Conservation (phyloP, 306 rosid genomes). For the Glycine soja region DNA sequence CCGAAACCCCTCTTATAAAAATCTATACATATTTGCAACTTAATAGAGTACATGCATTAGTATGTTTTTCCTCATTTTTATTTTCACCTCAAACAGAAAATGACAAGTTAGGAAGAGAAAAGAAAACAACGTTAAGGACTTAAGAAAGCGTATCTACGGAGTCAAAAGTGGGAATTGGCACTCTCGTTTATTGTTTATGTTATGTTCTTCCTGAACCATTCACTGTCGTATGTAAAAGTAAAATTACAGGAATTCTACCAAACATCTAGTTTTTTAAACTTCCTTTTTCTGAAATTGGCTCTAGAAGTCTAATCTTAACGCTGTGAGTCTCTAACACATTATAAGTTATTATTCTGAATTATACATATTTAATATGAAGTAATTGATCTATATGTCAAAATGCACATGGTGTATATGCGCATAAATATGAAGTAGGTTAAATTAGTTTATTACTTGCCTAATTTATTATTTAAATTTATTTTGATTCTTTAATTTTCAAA, state of each 20-base stretch:
- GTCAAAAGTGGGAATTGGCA: not conserved
- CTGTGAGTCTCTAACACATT: not conserved
- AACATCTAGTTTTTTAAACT: not conserved
- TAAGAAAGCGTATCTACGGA: not conserved
- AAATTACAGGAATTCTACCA: not conserved
- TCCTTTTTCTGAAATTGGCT: too few species aligned
- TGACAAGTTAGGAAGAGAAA: not conserved
- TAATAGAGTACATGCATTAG: too few species aligned
- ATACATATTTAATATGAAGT: too few species aligned
- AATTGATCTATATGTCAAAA: too few species aligned
- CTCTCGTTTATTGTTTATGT: not conserved
- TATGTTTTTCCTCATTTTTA: not conserved
- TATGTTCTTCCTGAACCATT: not conserved
- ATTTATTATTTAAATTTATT: too few species aligned
- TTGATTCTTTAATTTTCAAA: too few species aligned
- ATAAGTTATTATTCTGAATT: not conserved
- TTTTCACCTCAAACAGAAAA: not conserved
- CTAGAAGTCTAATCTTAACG: not conserved
- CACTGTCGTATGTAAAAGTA: not conserved
- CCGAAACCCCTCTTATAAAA: not conserved
- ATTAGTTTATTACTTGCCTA: too few species aligned
- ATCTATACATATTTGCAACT: too few species aligned
- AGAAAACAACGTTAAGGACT: not conserved
- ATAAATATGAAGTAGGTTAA: too few species aligned
- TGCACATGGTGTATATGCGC: too few species aligned